phyloP scores from a whole-genome alignment of 2,329 filamentous ascomycete species.

The Venturiaceae sp. region DNA sequence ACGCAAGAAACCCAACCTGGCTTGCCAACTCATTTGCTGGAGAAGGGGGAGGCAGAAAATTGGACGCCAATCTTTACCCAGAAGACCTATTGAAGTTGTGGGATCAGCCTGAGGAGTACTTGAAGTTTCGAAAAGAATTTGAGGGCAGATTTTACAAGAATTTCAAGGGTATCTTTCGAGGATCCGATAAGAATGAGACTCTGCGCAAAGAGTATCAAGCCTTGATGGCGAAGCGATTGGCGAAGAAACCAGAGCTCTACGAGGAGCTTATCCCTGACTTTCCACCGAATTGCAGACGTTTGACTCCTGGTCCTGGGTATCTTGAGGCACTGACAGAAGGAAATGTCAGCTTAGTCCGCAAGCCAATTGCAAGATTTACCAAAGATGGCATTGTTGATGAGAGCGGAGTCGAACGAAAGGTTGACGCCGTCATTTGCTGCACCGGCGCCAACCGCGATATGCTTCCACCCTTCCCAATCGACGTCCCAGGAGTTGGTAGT shows the following conservation, averaged over 20 bases:
- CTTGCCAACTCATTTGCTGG: slow-evolving; percentile 53
- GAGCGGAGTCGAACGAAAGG: slow-evolving; percentile 26
- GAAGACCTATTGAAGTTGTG: slow-evolving; percentile 47
- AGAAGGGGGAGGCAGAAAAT: slow-evolving; percentile 42
- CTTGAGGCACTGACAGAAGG: slow-evolving; percentile 35
- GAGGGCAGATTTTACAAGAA: slow-evolving; percentile 51
- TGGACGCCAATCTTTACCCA: slow-evolving; percentile 45
- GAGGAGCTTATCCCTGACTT: slow-evolving; percentile 31
- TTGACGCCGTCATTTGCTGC: slow-evolving; percentile 35
- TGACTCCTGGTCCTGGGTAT: slow-evolving; percentile 43
- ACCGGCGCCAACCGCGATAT: slow-evolving; percentile 31
- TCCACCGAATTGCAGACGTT: slow-evolving; percentile 35
- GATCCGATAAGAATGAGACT: slow-evolving; percentile 20
- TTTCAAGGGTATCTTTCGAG: slow-evolving; percentile 27
- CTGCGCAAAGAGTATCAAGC: slow-evolving; percentile 13
- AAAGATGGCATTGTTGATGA: slow-evolving; percentile 27
- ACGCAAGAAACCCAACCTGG: slow-evolving; percentile 57
- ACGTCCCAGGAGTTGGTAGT: neutral
- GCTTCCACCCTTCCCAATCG: slow-evolving; percentile 21
- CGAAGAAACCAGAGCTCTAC: slow-evolving; percentile 28
- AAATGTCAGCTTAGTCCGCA: slow-evolving; percentile 28
- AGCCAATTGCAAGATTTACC: slow-evolving; percentile 24
- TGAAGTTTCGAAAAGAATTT: slow-evolving; percentile 32
- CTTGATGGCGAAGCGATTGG: slow-evolving; percentile 29
- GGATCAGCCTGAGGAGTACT: slow-evolving; percentile 50